Percentiles rank a stretch among this genome's conserved stretches.
Evolutionary conservation across 2,329 filamentous ascomycete species (phyloP).

Genomic region (Periconia digitata): DNA sequence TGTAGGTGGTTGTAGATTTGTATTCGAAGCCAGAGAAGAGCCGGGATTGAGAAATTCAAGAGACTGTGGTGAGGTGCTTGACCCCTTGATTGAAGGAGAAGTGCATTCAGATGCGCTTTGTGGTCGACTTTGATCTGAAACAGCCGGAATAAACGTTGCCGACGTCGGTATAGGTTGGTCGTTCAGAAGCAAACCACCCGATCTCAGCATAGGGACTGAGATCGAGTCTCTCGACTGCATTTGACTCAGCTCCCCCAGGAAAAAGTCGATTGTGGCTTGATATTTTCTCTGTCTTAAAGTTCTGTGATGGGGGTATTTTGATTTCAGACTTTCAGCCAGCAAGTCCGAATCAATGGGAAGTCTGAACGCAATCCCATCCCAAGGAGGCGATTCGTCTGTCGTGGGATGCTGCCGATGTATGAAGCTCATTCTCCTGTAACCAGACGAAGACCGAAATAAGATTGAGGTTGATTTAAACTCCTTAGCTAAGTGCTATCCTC

Average conservation of each 20-base stretch:
- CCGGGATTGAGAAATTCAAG: slow-evolving; percentile 1
- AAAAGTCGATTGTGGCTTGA: slow-evolving; percentile 29
- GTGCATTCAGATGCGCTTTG: slow-evolving; percentile 5
- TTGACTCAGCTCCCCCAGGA: slow-evolving; percentile 20
- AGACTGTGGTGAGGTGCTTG: slow-evolving; percentile 3
- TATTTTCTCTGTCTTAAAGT: slow-evolving; percentile 29
- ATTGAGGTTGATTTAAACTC: neutral
- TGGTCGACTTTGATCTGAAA: slow-evolving; percentile 1
- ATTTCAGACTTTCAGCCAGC: slow-evolving; percentile 23
- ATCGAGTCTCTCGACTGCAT: slow-evolving; percentile 13
- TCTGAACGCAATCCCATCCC: slow-evolving; percentile 26
- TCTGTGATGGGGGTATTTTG: slow-evolving; percentile 18
- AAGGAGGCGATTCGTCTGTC: slow-evolving; percentile 26
- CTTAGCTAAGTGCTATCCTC: neutral
- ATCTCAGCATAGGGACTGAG: neutral
- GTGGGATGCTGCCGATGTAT: slow-evolving; percentile 20
- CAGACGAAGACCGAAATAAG: neutral
- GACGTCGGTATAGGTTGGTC: slow-evolving; percentile 2
- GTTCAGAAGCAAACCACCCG: neutral
- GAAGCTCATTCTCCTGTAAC: slow-evolving; percentile 8
- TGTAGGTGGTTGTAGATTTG: neutral
- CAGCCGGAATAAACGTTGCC: neutral
- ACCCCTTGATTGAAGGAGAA: slow-evolving; percentile 5
- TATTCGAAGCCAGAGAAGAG: neutral
- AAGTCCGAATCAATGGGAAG: slow-evolving; percentile 25